These are phyloP conservation scores for Carex scoparia DNA, from an alignment of 176 grass and related monocot genomes.

Conservation along the genomic window DNA sequence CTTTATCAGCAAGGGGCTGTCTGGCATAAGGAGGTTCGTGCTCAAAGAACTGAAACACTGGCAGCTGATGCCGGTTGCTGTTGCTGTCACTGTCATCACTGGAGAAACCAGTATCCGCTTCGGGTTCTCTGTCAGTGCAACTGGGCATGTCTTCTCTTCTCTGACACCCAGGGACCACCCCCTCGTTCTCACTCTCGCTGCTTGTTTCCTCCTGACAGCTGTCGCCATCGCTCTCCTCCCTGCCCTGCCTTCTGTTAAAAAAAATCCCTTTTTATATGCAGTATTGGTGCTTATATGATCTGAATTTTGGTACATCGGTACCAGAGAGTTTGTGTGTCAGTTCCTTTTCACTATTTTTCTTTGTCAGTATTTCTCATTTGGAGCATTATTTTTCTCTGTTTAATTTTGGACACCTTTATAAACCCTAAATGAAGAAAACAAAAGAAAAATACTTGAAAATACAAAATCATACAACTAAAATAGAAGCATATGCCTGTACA, in stretches of 20 bases:
- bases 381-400: neutral
- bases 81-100: conserved; percentile 35
- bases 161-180: neutral
- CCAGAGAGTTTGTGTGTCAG: neutral
- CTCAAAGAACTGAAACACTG: conserved; percentile 62
- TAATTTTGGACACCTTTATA: neutral
- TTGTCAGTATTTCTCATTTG: neutral
- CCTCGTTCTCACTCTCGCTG: conserved; percentile 42
- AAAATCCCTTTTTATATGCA: neutral
- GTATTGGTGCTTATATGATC: neutral
- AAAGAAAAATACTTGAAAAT: neutral
- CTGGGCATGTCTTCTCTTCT: conserved; percentile 20
- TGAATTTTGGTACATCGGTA: neutral
- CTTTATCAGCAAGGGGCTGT: conserved; percentile 79
- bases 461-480: neutral
- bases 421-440: neutral
- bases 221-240: conserved; percentile 41
- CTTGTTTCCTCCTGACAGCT: conserved; percentile 44
- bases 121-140: conserved; percentile 34
- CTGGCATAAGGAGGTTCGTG: conserved; percentile 71
- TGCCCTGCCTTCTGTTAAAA: conserved; percentile 12
- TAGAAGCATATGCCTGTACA: neutral
- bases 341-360: neutral
- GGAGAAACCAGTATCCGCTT: conserved; percentile 24
- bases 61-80: conserved; percentile 7